Conservation (phyloP, 306 rosid species). For the Adenanthera pavonina region DNA sequence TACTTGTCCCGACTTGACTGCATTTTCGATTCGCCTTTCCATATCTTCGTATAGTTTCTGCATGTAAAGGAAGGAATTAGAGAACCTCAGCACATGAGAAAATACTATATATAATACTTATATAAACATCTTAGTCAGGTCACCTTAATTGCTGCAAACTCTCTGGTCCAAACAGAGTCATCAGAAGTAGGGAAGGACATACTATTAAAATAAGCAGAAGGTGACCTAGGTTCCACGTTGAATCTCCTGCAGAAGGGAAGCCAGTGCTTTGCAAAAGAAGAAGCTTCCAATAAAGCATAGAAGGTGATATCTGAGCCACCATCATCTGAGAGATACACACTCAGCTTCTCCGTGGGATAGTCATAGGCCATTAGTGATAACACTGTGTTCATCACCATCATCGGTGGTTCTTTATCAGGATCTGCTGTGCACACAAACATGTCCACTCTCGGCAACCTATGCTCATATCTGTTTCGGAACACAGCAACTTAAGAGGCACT, state of each 20-base stretch:
- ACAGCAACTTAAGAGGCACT: neutral
- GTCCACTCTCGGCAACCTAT: slow-evolving; percentile 65
- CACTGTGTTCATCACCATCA: slow-evolving; percentile 72
- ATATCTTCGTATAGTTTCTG: slow-evolving; percentile 69
- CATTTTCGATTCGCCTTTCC: slow-evolving; percentile 60
- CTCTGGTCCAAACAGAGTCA: neutral
- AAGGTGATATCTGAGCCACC: slow-evolving; percentile 69
- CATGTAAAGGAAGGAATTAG: neutral
- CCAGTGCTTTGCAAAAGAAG: slow-evolving; percentile 82
- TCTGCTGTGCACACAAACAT: slow-evolving; percentile 90
- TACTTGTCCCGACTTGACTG: slow-evolving; percentile 51
- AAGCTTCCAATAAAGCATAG: slow-evolving; percentile 68
- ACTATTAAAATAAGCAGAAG: slow-evolving; percentile 63
- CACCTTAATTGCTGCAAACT: slow-evolving; percentile 52
- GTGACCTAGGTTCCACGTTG: slow-evolving; percentile 73
- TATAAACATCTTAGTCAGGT: no score
- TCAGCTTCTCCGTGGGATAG: no score
- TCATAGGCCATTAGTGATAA: no score
- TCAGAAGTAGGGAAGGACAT: neutral
- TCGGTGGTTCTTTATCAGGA: slow-evolving; percentile 73
- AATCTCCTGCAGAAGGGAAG: slow-evolving; percentile 69
- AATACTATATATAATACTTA: no score
- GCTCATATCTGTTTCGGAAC: slow-evolving; percentile 20
- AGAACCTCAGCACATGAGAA: no score
- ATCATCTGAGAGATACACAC: no score